Percentiles rank a stretch among this genome's conserved stretches.
Conservation (phyloP, 2,329 filamentous ascomycete species). For the Didymella arachidicola region DNA sequence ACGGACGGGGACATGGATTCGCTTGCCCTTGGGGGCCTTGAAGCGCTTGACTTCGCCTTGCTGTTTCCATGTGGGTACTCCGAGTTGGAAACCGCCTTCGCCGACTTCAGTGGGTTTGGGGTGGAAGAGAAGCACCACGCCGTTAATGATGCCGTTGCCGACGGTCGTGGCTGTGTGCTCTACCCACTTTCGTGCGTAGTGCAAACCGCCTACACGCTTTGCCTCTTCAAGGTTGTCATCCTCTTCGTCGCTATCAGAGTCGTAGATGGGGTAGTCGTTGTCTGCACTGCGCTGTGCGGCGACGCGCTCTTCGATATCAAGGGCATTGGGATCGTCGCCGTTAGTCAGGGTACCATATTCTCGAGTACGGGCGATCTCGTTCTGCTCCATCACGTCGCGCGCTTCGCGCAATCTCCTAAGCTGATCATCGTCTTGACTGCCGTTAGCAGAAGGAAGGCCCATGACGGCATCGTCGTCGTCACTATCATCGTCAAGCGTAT, state of each 20-base stretch:
- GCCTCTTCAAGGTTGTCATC: conserved; percentile 80
- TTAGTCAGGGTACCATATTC: conserved; percentile 56
- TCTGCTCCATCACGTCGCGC: conserved; percentile 59
- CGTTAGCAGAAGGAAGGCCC: conserved; percentile 35
- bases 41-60: conserved; percentile 58
- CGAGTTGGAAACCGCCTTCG: conserved; percentile 51
- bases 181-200: conserved; percentile 69
- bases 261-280: conserved; percentile 86
- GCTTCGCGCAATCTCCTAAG: conserved; percentile 59
- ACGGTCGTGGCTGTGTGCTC: conserved; percentile 60
- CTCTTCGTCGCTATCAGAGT: conserved; percentile 85
- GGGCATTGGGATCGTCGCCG: conserved; percentile 51
- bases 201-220: conserved; percentile 75
- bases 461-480: conserved; percentile 62
- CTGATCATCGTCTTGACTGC: conserved; percentile 54
- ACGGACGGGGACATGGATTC: conserved; percentile 90
- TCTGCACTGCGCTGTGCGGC: conserved; percentile 68
- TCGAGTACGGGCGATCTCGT: conserved; percentile 58
- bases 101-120: conserved; percentile 57
- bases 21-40: conserved; percentile 79
- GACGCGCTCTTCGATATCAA: conserved; percentile 87
- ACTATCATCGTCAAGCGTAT: conserved; percentile 78
- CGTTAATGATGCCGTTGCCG: conserved; percentile 45
- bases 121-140: conserved; percentile 45
- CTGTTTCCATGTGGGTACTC: conserved; percentile 54